Conservation (phyloP, 2,329 filamentous ascomycete genomes). For the Fusarium tricinctum region DNA sequence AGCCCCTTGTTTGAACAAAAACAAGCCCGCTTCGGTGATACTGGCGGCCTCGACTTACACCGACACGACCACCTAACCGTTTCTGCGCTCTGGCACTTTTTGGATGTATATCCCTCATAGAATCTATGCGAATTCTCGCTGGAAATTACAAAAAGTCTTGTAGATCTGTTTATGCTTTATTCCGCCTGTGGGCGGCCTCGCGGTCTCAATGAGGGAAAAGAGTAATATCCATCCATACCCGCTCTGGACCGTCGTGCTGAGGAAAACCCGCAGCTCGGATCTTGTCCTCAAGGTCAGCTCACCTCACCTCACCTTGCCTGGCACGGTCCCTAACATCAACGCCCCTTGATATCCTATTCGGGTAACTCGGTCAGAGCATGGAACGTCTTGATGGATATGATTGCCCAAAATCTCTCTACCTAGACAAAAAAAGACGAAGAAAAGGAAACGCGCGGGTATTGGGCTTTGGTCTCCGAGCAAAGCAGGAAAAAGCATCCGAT, state of each 20-base stretch:
- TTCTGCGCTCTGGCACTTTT: conserved; percentile 16
- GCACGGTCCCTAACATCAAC: conserved; percentile 4
- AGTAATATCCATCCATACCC: not conserved
- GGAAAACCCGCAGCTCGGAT: conserved; percentile 2
- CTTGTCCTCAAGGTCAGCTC: conserved; percentile 31
- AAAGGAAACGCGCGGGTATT: conserved; percentile 24
- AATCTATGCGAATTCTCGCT: not conserved
- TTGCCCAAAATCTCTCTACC: conserved; percentile 20
- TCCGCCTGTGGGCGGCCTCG: conserved; percentile 29
- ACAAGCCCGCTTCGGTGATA: conserved; percentile 37
- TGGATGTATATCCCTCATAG: conserved; percentile 38
- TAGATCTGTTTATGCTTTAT: not conserved
- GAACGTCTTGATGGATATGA: conserved; percentile 25
- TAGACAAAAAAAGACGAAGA: not conserved
- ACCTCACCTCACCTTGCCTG: conserved; percentile 36
- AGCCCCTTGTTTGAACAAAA: conserved; percentile 15
- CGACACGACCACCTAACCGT: conserved; percentile 25
- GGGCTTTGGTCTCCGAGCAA: conserved; percentile 25
- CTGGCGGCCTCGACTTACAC: conserved; percentile 23
- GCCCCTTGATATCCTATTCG: conserved; percentile 10
- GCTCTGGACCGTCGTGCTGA: not conserved
- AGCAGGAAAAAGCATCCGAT: conserved; percentile 18
- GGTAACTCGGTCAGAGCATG: conserved; percentile 34
- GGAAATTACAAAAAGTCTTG: not conserved
- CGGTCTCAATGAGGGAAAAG: conserved; percentile 6